These are phyloP conservation scores for Ceratobasidium sp. DNA, from an alignment of 1,284 basidiomycete species.

Conservation along the genomic window DNA sequence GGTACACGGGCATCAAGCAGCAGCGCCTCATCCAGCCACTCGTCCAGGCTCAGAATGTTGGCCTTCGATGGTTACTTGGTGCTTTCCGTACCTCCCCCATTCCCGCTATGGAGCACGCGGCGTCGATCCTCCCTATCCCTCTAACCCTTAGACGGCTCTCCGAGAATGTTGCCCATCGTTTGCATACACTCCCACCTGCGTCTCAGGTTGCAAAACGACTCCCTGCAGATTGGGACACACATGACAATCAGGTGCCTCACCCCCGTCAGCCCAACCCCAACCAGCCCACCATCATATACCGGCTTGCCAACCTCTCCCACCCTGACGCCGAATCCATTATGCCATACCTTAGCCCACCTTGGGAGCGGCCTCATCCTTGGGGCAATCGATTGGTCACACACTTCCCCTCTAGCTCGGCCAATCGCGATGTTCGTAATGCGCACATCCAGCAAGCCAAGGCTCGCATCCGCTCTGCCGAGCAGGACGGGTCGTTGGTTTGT, in stretches of 20 bases:
- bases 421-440: background rate
- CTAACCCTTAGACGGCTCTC: background rate
- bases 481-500: background rate
- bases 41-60: background rate
- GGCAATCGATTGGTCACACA: background rate
- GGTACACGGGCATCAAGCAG: background rate
- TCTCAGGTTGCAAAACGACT: background rate
- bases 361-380: conserved; percentile 13
- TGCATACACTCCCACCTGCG: background rate
- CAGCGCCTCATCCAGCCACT: background rate
- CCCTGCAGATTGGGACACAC: background rate
- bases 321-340: background rate
- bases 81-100: background rate
- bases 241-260: background rate
- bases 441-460: background rate
- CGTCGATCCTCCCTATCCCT: background rate
- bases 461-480: background rate
- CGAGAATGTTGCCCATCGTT: background rate
- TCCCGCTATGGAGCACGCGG: background rate
- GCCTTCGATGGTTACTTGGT: background rate
- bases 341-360: conserved; percentile 2
- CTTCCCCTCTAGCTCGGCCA: background rate
- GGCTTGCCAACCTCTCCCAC: background rate
- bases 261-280: background rate
- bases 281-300: background rate